These are phyloP conservation scores for Discostella stelligeroides DNA, from an alignment of 108 stramenopile species.

Conservation along the genomic window DNA sequence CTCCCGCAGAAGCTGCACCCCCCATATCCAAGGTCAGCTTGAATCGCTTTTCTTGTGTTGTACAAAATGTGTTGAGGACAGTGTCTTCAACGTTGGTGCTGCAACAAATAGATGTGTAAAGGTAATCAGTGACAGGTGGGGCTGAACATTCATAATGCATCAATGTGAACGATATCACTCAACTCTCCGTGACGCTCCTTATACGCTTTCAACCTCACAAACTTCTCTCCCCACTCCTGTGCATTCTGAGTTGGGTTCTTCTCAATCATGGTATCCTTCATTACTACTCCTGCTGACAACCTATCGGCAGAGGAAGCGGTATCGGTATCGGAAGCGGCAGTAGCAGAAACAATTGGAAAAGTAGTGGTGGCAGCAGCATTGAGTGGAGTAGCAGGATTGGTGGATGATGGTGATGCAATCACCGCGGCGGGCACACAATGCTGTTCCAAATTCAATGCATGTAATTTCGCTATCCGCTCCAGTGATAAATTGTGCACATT, in stretches of 20 bases:
- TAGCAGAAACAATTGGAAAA: background rate
- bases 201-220: background rate
- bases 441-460: slow-evolving; percentile 9
- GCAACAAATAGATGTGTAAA: background rate
- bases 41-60: slow-evolving; percentile 6
- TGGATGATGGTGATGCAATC: background rate
- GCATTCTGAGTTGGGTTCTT: background rate
- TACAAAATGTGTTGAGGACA: slow-evolving; percentile 13
- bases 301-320: no score
- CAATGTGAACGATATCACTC: background rate
- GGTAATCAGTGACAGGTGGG: background rate
- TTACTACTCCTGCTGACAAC: background rate
- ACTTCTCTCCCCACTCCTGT: slow-evolving; percentile 10
- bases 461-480: slow-evolving; percentile 10
- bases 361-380: background rate
- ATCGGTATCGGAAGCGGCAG: no score
- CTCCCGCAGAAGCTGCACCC: background rate
- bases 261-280: background rate
- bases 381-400: background rate
- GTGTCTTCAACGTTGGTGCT: slow-evolving; percentile 4
- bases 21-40: background rate
- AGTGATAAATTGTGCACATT: slow-evolving; percentile 6
- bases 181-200: slow-evolving; percentile 8
- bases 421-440: background rate
- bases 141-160: slow-evolving; percentile 1